A percentile compares a stretch with the other conserved stretches of the same genome.
phyloP scores from a whole-genome alignment of 2,329 filamentous ascomycete genomes.

The Exophiala aquamarina region DNA sequence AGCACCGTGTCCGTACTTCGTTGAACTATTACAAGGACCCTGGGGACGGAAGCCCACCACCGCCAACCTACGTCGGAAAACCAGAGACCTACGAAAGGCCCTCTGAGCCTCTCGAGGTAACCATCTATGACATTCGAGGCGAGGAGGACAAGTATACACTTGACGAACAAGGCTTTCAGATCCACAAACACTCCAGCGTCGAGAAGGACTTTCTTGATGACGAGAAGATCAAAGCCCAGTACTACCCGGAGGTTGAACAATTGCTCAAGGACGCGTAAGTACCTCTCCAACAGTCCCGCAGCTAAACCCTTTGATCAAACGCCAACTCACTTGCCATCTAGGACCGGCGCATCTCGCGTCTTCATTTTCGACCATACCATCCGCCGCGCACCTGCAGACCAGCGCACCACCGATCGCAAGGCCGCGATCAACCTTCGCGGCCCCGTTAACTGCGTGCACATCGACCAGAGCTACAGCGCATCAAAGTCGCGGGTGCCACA shows the following conservation, averaged over 20 bases:
- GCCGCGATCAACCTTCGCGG: conserved; percentile 36
- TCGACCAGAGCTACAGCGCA: conserved; percentile 51
- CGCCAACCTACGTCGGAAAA: conserved; percentile 29
- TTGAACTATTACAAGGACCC: conserved; percentile 32
- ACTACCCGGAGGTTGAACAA: conserved; percentile 38
- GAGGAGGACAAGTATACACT: conserved; percentile 44
- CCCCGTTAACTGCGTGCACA: conserved; percentile 53
- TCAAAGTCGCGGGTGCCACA: conserved; percentile 43
- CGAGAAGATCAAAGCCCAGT: conserved; percentile 34
- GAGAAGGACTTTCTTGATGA: conserved; percentile 39
- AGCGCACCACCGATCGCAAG: conserved; percentile 14
- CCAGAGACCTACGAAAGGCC: conserved; percentile 31
- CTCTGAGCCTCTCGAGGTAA: conserved; percentile 24
- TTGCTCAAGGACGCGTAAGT: conserved; percentile 34
- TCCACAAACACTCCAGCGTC: conserved; percentile 35
- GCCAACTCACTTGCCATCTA: conserved; percentile 32
- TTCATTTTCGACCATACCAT: conserved; percentile 67
- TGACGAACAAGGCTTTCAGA: conserved; percentile 42
- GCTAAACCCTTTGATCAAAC: not conserved
- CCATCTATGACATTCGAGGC: conserved; percentile 46
- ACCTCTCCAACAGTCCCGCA: too few species aligned
- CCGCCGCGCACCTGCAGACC: conserved; percentile 42
- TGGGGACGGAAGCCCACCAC: conserved; percentile 28
- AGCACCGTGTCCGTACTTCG: conserved; percentile 27
- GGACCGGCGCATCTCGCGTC: conserved; percentile 57